A percentile compares a stretch with the other conserved stretches of the same genome.
Evolutionary conservation across 306 rosid genomes (phyloP).

Genomic region (Gynostemma pentaphyllum): DNA sequence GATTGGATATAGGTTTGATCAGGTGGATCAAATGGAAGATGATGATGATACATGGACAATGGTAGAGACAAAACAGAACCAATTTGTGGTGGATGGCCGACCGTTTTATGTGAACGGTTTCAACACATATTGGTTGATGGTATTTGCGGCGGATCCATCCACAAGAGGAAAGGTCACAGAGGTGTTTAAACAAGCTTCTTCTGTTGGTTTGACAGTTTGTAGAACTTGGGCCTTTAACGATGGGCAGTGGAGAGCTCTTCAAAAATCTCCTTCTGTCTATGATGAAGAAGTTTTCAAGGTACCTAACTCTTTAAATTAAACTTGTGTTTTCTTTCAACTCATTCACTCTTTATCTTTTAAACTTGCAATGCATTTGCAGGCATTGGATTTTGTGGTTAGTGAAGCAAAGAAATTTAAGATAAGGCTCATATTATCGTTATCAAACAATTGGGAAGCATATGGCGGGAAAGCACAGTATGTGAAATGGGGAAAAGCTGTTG

Average conservation of each 20-base stretch:
- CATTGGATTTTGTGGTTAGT: conserved; percentile 77
- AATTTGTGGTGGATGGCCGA: conserved; percentile 57
- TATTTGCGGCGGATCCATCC: conserved; percentile 79
- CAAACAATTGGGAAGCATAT: conserved; percentile 92
- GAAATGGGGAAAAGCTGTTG: conserved; percentile 87
- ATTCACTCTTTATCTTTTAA: too few species aligned
- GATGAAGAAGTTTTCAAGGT: conserved; percentile 84
- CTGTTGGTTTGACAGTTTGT: conserved; percentile 73
- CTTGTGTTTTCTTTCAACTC: not conserved
- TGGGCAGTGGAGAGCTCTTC: conserved; percentile 95
- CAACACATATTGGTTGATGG: conserved; percentile 95
- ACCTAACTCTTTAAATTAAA: too few species aligned
- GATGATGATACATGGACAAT: conserved; percentile 44
- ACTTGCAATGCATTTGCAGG: too few species aligned
- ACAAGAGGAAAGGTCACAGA: conserved; percentile 78
- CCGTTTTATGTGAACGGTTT: conserved; percentile 92
- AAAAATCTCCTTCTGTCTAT: conserved; percentile 66
- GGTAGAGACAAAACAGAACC: conserved; percentile 83
- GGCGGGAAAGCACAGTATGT: conserved; percentile 95
- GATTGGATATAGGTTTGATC: too few species aligned
- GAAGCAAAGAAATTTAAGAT: conserved; percentile 81
- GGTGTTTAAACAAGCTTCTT: conserved; percentile 62
- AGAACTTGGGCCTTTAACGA: conserved; percentile 99
- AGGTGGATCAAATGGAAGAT: conserved; percentile 26
- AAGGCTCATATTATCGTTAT: conserved; percentile 64